A percentile compares a stretch with the other conserved stretches of the same genome.
phyloP scores from a whole-genome alignment of 768 basidiomycete genomes.

The Phylloporus arenicola region DNA sequence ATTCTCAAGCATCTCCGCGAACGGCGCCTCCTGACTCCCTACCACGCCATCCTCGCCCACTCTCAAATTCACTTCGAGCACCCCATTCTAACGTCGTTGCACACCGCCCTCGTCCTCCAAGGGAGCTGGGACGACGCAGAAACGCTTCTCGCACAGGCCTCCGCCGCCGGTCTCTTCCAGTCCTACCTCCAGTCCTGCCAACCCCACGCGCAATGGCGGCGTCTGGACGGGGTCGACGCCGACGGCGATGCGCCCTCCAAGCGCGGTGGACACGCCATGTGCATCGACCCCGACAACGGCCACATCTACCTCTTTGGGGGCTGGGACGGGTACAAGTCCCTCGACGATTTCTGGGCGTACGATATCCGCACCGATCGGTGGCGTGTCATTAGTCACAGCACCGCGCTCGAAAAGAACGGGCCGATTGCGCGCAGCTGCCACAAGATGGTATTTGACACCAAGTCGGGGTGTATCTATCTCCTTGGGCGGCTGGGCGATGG shows the following conservation, averaged over 20 bases:
- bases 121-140: conserved; percentile 63
- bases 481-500: conserved; percentile 63
- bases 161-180: conserved; percentile 56
- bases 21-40: conserved; percentile 64
- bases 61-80: conserved; percentile 45
- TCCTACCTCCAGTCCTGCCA: conserved; percentile 49
- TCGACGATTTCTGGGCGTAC: conserved; percentile 80
- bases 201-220: conserved; percentile 58
- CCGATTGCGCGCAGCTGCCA: conserved; percentile 73
- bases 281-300: conserved; percentile 58
- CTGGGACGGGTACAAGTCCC: conserved; percentile 65
- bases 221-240: conserved; percentile 52
- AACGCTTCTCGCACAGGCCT: conserved; percentile 43
- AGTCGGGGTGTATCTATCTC: conserved; percentile 64
- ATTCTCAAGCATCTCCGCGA: conserved; percentile 57
- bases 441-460: conserved; percentile 76
- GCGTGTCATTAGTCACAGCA: conserved; percentile 52
- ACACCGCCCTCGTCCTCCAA: conserved; percentile 57
- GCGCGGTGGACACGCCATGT: conserved; percentile 80
- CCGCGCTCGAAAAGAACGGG: conserved; percentile 54
- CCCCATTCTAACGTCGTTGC: conserved; percentile 60
- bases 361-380: conserved; percentile 55
- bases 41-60: conserved; percentile 25
- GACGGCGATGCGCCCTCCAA: conserved; percentile 59
- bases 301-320: conserved; percentile 75